These are phyloP conservation scores for Inga laurina DNA, from an alignment of 306 rosid species.

Conservation along the genomic window DNA sequence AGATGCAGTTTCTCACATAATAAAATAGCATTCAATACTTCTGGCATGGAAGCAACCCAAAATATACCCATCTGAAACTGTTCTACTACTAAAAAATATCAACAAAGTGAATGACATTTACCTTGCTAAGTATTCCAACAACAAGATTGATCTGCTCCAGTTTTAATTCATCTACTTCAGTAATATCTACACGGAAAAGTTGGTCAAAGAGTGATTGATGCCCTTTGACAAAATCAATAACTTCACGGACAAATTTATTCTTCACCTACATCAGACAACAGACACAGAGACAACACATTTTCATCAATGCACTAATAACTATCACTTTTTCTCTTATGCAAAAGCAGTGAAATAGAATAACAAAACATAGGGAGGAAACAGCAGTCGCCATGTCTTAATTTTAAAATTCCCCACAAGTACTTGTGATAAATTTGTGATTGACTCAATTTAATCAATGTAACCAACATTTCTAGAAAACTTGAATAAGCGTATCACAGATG, in stretches of 20 bases:
- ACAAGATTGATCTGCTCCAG: slow-evolving; percentile 91
- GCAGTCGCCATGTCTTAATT: not conserved
- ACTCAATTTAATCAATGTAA: not conserved
- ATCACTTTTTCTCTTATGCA: not conserved
- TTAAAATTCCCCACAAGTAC: not conserved
- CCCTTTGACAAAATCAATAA: slow-evolving; percentile 84
- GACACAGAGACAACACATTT: slow-evolving; percentile 1
- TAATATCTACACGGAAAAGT: slow-evolving; percentile 69
- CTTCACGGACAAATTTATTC: slow-evolving; percentile 91
- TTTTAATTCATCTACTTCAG: slow-evolving; percentile 68
- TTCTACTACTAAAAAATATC: slow-evolving; percentile 9
- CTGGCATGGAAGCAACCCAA: slow-evolving; percentile 22
- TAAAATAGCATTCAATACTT: slow-evolving; percentile 9
- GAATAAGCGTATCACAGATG: not conserved
- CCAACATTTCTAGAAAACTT: not conserved
- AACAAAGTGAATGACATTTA: slow-evolving; percentile 27
- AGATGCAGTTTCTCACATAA: slow-evolving; percentile 3
- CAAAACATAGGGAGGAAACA: not conserved
- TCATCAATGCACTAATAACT: slow-evolving; percentile 13
- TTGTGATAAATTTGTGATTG: slow-evolving; percentile 10
- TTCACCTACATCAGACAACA: slow-evolving; percentile 58
- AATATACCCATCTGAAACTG: slow-evolving; percentile 10
- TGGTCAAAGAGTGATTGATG: slow-evolving; percentile 80
- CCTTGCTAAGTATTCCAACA: slow-evolving; percentile 96
- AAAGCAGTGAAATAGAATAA: not conserved